Evolutionary conservation across 306 rosid genomes (phyloP).

Genomic region (Senna siamea): DNA sequence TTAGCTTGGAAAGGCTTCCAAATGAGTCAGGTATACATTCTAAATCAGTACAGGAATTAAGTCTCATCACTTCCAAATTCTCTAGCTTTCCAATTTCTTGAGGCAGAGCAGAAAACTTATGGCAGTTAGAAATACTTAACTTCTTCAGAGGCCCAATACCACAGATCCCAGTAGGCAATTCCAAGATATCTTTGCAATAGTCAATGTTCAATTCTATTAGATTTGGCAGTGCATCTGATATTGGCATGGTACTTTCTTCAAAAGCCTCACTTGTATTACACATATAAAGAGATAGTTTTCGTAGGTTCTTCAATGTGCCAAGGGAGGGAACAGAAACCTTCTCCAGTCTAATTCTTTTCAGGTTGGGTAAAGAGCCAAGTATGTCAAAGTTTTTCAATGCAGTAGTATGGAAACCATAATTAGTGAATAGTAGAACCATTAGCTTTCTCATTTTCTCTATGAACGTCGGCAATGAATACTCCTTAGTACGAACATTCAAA

Average conservation of each 20-base stretch:
- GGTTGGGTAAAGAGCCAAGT: slow-evolving; percentile 39
- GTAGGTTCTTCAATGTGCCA: slow-evolving; percentile 42
- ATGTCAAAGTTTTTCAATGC: slow-evolving; percentile 43
- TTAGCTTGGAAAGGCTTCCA: slow-evolving; percentile 37
- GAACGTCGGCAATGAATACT: slow-evolving; percentile 46
- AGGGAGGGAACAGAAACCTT: slow-evolving; percentile 54
- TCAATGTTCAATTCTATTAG: slow-evolving; percentile 59
- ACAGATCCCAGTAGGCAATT: slow-evolving; percentile 51
- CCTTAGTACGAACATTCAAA: slow-evolving; percentile 48
- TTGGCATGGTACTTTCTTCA: slow-evolving; percentile 27
- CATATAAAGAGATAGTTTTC: slow-evolving; percentile 60
- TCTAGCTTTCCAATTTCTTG: slow-evolving; percentile 45
- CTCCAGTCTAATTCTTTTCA: slow-evolving; percentile 62
- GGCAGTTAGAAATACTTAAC: slow-evolving; percentile 63
- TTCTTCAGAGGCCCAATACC: slow-evolving; percentile 43
- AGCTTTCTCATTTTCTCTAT: slow-evolving; percentile 50
- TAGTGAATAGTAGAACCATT: slow-evolving; percentile 55
- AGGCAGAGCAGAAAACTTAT: slow-evolving; percentile 55
- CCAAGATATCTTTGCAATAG: slow-evolving; percentile 53
- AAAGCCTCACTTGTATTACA: slow-evolving; percentile 57
- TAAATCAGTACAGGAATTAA: slow-evolving; percentile 63
- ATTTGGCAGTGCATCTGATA: slow-evolving; percentile 52
- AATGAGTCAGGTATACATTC: slow-evolving; percentile 49
- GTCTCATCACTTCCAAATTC: slow-evolving; percentile 57
- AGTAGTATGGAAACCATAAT: slow-evolving; percentile 42